These are phyloP conservation scores for Zopfochytrium polystomum DNA, from an alignment of 371 early-diverging fungal genomes.

Conservation along the genomic window DNA sequence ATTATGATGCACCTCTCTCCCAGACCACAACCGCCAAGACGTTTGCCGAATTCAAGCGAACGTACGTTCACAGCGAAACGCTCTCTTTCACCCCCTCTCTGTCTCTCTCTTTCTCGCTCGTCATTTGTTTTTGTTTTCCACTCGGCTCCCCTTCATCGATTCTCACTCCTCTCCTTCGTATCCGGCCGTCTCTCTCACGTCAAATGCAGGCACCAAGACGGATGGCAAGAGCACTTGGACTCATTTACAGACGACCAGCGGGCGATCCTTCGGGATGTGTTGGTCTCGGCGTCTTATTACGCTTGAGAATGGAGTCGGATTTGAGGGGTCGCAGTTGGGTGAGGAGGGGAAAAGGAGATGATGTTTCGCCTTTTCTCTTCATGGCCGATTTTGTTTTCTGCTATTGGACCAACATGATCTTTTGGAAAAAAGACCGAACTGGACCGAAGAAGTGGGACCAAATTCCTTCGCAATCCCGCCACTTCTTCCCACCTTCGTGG, in stretches of 20 bases:
- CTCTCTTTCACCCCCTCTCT: not conserved
- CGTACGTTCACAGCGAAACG: conserved; percentile 33
- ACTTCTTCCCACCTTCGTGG: no score
- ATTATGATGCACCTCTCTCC: conserved; percentile 5
- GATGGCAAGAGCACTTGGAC: conserved; percentile 84
- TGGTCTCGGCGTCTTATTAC: conserved; percentile 56
- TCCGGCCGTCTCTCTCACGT: not conserved
- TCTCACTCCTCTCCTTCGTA: no score
- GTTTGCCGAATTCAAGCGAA: conserved; percentile 86
- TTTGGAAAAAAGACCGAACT: not conserved
- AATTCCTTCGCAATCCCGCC: not conserved
- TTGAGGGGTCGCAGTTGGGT: not conserved
- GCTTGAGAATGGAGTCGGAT: conserved; percentile 12
- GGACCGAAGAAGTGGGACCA: not conserved
- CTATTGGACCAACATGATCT: not conserved
- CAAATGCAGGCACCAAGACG: conserved; percentile 69
- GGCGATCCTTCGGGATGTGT: conserved; percentile 73
- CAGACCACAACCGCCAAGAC: conserved; percentile 77
- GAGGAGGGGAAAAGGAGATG: not conserved
- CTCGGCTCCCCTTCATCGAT: no score
- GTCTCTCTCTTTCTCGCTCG: no score
- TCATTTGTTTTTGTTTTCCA: no score
- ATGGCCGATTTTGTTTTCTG: not conserved
- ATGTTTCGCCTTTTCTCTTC: not conserved
- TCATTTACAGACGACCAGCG: conserved; percentile 75